These are phyloP conservation scores for Haplosporangium sp. DNA, from an alignment of 371 early-diverging fungal genomes.

Conservation along the genomic window DNA sequence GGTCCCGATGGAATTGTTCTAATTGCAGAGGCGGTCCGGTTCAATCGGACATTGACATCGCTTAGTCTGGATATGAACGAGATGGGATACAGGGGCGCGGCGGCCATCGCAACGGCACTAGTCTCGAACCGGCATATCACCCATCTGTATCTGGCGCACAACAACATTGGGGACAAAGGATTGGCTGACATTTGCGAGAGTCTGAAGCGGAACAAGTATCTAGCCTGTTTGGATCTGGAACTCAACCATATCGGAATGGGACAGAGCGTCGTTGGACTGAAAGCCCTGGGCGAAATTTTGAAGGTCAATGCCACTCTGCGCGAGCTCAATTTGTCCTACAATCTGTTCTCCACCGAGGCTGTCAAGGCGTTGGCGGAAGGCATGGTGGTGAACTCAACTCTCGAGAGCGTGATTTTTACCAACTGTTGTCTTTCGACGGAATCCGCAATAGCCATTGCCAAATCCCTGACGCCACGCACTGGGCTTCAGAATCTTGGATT, in stretches of 20 bases:
- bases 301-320: constrained; percentile 42
- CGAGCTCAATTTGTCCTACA: constrained; percentile 54
- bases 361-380: constrained; percentile 30
- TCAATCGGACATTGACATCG: constrained; percentile 43
- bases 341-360: constrained; percentile 37
- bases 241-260: constrained; percentile 53
- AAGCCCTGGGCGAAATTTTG: constrained; percentile 47
- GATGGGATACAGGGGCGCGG: constrained; percentile 42
- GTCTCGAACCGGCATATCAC: constrained; percentile 52
- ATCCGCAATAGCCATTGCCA: constrained; percentile 34
- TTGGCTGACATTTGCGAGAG: constrained; percentile 41
- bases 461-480: constrained; percentile 32
- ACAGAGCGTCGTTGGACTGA: constrained; percentile 29
- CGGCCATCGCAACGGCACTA: constrained; percentile 34
- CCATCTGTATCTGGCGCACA: constrained; percentile 56
- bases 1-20: constrained; percentile 29
- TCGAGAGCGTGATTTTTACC: constrained; percentile 54
- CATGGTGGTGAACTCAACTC: constrained; percentile 46
- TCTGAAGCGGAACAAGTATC: constrained; percentile 35
- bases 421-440: constrained; percentile 49
- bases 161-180: constrained; percentile 56
- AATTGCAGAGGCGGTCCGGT: constrained; percentile 54
- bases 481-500: constrained; percentile 55
- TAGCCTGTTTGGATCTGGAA: constrained; percentile 50
- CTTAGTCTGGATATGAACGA: constrained; percentile 57